phyloP scores from a whole-genome alignment of 2,329 filamentous ascomycete species.

The Fusarium sp. region DNA sequence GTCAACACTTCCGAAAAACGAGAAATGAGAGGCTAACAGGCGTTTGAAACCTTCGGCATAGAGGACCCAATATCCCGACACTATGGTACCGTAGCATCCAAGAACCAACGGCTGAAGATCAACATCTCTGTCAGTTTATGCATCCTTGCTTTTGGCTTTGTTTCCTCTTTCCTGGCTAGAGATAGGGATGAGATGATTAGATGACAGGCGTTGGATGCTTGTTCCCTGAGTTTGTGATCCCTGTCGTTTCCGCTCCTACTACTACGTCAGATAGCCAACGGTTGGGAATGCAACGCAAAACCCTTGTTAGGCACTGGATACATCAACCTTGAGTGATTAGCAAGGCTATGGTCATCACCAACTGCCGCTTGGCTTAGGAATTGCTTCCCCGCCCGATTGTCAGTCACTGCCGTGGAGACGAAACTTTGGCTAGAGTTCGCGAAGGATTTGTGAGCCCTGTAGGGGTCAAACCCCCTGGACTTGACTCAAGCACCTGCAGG shows the following conservation, averaged over 20 bases:
- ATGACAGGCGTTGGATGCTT: background rate
- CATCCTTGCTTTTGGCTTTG: background rate
- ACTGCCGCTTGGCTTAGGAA: slow-evolving; percentile 1
- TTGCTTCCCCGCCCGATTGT: background rate
- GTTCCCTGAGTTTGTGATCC: background rate
- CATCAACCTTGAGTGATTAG: background rate
- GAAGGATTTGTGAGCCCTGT: background rate
- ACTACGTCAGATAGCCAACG: background rate
- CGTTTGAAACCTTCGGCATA: slow-evolving; percentile 1
- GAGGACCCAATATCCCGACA: background rate
- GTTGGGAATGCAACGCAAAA: background rate
- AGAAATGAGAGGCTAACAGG: background rate
- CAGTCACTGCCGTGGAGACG: background rate
- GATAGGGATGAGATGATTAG: background rate
- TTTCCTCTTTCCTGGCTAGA: background rate
- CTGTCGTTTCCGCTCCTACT: background rate
- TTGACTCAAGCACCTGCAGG: background rate
- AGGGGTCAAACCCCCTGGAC: background rate
- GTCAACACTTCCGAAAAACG: background rate
- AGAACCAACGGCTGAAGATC: slow-evolving; percentile 10
- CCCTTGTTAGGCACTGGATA: background rate
- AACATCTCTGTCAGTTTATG: slow-evolving; percentile 3
- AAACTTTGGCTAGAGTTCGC: background rate
- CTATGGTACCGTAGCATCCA: slow-evolving; percentile 7
- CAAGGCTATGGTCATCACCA: background rate